These are phyloP conservation scores for Suillus luteus DNA, from an alignment of 768 basidiomycete species.

Conservation along the genomic window DNA sequence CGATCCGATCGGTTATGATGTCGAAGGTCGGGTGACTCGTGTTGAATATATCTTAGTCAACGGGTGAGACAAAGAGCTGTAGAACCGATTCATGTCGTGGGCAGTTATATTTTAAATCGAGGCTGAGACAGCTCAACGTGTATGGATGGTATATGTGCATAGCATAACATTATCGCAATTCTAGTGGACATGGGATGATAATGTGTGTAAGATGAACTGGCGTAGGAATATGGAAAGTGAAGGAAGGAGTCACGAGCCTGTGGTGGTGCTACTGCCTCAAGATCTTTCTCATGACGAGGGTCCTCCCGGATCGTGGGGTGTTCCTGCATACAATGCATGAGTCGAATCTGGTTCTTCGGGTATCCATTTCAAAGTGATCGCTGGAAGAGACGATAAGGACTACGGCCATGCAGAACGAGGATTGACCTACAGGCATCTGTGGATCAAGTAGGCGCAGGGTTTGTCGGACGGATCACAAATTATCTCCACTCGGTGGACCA, in stretches of 20 bases:
- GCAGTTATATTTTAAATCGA: not conserved
- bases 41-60: not conserved
- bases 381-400: conserved; percentile 16
- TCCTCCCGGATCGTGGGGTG: conserved; percentile 52
- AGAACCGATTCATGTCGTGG: not conserved
- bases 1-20: conserved; percentile 10
- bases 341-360: conserved; percentile 33
- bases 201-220: conserved; percentile 14
- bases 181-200: conserved; percentile 17
- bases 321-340: conserved; percentile 41
- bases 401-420: not conserved
- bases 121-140: not conserved
- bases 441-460: conserved; percentile 42
- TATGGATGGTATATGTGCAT: conserved; percentile 1
- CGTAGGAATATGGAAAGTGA: conserved; percentile 1
- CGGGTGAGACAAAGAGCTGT: not conserved
- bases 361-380: conserved; percentile 28
- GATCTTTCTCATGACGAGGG: conserved; percentile 28
- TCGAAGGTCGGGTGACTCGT: not conserved
- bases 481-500: conserved; percentile 9
- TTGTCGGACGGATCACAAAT: conserved; percentile 40
- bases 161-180: conserved; percentile 18
- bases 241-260: not conserved
- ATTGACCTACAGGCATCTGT: conserved; percentile 53
- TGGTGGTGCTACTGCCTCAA: conserved; percentile 6